These are phyloP conservation scores for Penicillium vulpinum DNA, from an alignment of 2,329 filamentous ascomycete species.

Conservation along the genomic window DNA sequence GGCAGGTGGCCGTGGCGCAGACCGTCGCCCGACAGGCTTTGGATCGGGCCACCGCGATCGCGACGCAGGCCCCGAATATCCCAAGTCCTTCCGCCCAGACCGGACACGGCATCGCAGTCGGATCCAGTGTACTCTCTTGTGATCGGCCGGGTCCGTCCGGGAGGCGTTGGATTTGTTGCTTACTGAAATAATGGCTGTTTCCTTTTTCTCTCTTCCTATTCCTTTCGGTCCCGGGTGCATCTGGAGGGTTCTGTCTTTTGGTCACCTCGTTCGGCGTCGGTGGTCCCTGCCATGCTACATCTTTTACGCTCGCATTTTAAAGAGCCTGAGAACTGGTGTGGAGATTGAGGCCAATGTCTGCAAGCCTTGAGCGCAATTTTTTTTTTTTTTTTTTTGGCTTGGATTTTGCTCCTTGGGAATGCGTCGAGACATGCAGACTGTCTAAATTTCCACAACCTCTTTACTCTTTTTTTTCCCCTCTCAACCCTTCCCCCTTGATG, in stretches of 20 bases:
- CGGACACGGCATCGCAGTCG: slow-evolving; percentile 39
- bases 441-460: neutral
- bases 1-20: slow-evolving; percentile 37
- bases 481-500: neutral
- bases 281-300: slow-evolving; percentile 11
- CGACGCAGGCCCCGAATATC: slow-evolving; percentile 41
- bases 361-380: neutral
- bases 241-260: slow-evolving; percentile 30
- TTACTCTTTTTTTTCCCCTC: neutral
- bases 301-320: slow-evolving; percentile 1
- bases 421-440: neutral
- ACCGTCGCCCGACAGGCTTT: slow-evolving; percentile 40
- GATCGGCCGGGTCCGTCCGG: slow-evolving; percentile 25
- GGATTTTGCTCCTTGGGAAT: neutral
- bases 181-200: slow-evolving; percentile 13
- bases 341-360: neutral
- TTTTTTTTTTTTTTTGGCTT: neutral
- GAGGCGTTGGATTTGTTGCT: slow-evolving; percentile 3
- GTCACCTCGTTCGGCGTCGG: slow-evolving; percentile 28
- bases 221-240: slow-evolving; percentile 29
- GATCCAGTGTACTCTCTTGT: slow-evolving; percentile 42
- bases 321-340: neutral
- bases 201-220: slow-evolving; percentile 13
- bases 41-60: slow-evolving; percentile 37
- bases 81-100: slow-evolving; percentile 42